These are phyloP conservation scores for Protomyces arabidopsidicola DNA, from an alignment of 1,139 yeast species.

Conservation along the genomic window DNA sequence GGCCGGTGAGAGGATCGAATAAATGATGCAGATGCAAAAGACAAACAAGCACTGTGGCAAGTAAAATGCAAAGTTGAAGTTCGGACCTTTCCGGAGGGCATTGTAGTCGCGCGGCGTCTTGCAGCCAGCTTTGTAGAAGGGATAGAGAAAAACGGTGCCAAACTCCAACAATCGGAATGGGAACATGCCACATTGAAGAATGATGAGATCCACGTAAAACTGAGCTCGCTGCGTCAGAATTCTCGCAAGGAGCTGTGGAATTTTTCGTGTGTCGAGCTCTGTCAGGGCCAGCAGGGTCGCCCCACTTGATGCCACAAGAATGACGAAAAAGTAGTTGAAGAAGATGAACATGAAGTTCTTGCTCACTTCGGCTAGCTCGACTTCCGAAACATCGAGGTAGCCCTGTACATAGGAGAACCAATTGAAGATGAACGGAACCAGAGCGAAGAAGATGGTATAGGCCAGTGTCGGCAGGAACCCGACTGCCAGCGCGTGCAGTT, in stretches of 20 bases:
- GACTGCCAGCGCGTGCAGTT: slow-evolving; percentile 62
- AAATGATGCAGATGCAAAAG: slow-evolving; percentile 66
- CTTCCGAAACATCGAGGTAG: slow-evolving; percentile 71
- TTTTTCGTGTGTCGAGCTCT: slow-evolving; percentile 67
- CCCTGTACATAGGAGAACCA: slow-evolving; percentile 70
- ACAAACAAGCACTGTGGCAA: slow-evolving; percentile 76
- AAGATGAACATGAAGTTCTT: slow-evolving; percentile 66
- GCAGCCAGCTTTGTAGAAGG: slow-evolving; percentile 41
- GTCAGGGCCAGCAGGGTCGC: slow-evolving; percentile 57
- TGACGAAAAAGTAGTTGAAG: slow-evolving; percentile 76
- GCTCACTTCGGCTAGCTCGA: slow-evolving; percentile 68
- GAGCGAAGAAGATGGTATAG: slow-evolving; percentile 66
- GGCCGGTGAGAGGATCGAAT: slow-evolving; percentile 64
- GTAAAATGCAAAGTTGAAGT: slow-evolving; percentile 73
- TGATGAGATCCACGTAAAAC: slow-evolving; percentile 75
- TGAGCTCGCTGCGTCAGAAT: slow-evolving; percentile 65
- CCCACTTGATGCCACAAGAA: slow-evolving; percentile 74
- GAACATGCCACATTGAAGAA: slow-evolving; percentile 85
- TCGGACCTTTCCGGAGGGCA: slow-evolving; percentile 68
- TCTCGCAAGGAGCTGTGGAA: slow-evolving; percentile 71
- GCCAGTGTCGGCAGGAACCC: slow-evolving; percentile 74
- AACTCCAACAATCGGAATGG: slow-evolving; percentile 67
- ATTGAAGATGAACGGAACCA: slow-evolving; percentile 70
- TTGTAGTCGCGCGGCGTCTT: slow-evolving; percentile 57
- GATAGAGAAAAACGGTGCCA: slow-evolving; percentile 64